phyloP scores from a whole-genome alignment of 805 yeast genomes.

The Metschnikowia continentalis region DNA sequence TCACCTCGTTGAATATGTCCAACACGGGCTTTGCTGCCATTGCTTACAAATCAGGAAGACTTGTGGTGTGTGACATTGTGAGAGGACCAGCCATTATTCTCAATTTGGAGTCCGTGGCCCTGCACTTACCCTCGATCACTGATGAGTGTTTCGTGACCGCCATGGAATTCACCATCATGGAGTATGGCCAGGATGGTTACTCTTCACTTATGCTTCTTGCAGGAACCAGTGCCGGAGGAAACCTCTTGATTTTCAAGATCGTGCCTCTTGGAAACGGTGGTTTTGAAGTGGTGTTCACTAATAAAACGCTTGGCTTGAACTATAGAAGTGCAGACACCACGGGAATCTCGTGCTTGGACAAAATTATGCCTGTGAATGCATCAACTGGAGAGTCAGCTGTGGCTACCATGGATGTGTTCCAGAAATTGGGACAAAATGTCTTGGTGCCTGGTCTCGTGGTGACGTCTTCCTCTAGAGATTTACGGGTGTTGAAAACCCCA shows the following conservation, averaged over 20 bases:
- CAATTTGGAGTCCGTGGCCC: slow-evolving; percentile 30
- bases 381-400: slow-evolving; percentile 59
- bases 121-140: slow-evolving; percentile 29
- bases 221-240: slow-evolving; percentile 74
- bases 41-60: slow-evolving; percentile 71
- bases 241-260: slow-evolving; percentile 59
- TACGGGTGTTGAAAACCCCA: slow-evolving; percentile 59
- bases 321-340: slow-evolving; percentile 37
- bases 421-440: slow-evolving; percentile 57
- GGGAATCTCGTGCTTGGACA: slow-evolving; percentile 49
- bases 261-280: slow-evolving; percentile 60
- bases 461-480: slow-evolving; percentile 52
- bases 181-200: slow-evolving; percentile 59
- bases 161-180: slow-evolving; percentile 71
- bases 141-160: slow-evolving; percentile 45
- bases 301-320: slow-evolving; percentile 34
- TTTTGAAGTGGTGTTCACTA: slow-evolving; percentile 53
- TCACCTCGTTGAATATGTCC: slow-evolving; percentile 63
- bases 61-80: slow-evolving; percentile 66
- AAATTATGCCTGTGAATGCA: slow-evolving; percentile 55
- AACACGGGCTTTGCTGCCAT: slow-evolving; percentile 80
- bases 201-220: slow-evolving; percentile 69
- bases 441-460: slow-evolving; percentile 59
- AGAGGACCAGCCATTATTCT: slow-evolving; percentile 71
- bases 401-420: slow-evolving; percentile 58